Conservation (phyloP, 83 land plant genomes). For the Picea engelmannii region DNA sequence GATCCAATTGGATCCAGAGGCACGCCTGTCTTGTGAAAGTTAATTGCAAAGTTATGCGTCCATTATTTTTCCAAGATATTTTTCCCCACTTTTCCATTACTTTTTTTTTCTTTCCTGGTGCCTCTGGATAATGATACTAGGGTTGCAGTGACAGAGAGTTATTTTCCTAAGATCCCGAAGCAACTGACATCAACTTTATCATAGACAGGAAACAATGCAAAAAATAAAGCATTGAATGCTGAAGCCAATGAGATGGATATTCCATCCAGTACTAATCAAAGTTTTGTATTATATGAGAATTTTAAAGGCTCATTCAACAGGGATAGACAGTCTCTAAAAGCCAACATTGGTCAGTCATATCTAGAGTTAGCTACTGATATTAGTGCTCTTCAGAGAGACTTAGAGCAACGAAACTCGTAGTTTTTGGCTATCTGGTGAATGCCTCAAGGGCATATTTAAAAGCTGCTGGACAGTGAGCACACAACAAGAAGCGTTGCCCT, state of each 20-base stretch:
- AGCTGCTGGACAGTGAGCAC: too few relatives aligned
- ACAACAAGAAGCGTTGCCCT: too few relatives aligned
- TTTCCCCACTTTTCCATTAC: conserved; percentile 87
- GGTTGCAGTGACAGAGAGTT: conserved; percentile 78
- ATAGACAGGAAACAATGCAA: conserved; percentile 13
- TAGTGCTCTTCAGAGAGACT: conserved; percentile 39
- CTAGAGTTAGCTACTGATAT: conserved; percentile 51
- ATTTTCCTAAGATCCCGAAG: conserved; percentile 78
- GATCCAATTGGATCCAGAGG: conserved; percentile 74
- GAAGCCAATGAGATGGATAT: background rate
- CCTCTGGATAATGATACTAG: conserved; percentile 85
- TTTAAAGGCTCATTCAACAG: conserved; percentile 14
- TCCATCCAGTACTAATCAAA: background rate
- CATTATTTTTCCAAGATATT: conserved; percentile 79
- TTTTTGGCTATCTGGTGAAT: too few relatives aligned
- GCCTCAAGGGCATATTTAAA: too few relatives aligned
- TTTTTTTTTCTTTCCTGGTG: conserved; percentile 79
- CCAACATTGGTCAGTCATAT: conserved; percentile 15
- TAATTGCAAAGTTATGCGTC: conserved; percentile 79
- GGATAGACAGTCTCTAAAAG: conserved; percentile 22
- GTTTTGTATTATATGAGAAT: background rate
- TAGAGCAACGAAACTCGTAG: conserved; percentile 26
- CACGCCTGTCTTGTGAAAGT: conserved; percentile 81
- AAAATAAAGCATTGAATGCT: background rate
- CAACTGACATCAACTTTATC: conserved; percentile 62